Percentiles rank a stretch among this genome's conserved stretches.
Evolutionary conservation across 2,329 filamentous ascomycete genomes (phyloP).

Genomic region (Colletotrichum ledebouriae): DNA sequence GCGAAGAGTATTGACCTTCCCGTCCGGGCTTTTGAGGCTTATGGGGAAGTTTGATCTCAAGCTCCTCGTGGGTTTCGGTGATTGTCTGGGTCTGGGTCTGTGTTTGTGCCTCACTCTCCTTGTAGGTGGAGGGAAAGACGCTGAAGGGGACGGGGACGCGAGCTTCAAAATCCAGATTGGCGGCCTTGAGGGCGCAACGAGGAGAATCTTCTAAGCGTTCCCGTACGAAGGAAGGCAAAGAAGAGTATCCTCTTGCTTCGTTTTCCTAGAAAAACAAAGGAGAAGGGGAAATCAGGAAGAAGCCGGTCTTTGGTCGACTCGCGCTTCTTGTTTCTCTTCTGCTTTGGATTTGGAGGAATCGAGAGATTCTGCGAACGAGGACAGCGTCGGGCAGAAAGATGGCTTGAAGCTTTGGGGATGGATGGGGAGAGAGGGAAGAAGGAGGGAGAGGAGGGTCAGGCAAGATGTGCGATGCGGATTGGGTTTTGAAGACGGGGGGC

Average conservation of each 20-base stretch:
- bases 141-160: conserved; percentile 99
- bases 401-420: conserved; percentile 41
- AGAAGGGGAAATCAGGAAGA: conserved; percentile 55
- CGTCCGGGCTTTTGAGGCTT: conserved; percentile 84
- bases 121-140: conserved; percentile 99
- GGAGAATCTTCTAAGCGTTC: conserved; percentile 74
- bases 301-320: conserved; percentile 43
- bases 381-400: conserved; percentile 12
- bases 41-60: conserved; percentile 80
- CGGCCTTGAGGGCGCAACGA: conserved; percentile 77
- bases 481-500: conserved; percentile 45
- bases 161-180: conserved; percentile 99
- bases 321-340: conserved; percentile 44
- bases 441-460: conserved; percentile 42
- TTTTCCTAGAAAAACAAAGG: conserved; percentile 68
- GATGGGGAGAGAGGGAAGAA: conserved; percentile 42
- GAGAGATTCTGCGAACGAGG: conserved; percentile 11
- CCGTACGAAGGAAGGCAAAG: conserved; percentile 74
- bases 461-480: conserved; percentile 43
- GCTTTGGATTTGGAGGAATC: conserved; percentile 42
- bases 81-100: conserved; percentile 67
- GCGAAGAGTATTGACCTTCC: conserved; percentile 93
- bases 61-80: conserved; percentile 82
- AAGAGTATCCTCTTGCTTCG: conserved; percentile 77
- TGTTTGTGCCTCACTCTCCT: conserved; percentile 63